Percentiles rank a stretch among this genome's conserved stretches.
Conservation (phyloP, 495 filamentous ascomycete genomes). For the Neurospora sp. region DNA sequence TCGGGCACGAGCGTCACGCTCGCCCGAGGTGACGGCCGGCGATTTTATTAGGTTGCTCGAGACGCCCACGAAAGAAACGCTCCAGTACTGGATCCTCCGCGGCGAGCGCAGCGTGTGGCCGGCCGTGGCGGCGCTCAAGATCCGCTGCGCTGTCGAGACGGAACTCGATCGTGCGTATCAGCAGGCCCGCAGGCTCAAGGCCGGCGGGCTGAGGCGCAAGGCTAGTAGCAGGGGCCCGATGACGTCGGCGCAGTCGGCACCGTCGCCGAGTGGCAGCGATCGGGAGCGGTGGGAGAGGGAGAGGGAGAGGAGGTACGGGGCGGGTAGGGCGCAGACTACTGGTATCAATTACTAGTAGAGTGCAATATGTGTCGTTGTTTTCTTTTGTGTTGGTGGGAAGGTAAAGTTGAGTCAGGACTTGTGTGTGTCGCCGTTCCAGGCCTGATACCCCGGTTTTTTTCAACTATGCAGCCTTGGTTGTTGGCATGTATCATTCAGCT, state of each 20-base stretch:
- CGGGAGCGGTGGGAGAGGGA: neutral
- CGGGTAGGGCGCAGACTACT: neutral
- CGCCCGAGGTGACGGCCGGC: conserved; percentile 59
- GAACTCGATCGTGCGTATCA: conserved; percentile 81
- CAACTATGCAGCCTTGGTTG: neutral
- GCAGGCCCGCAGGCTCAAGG: conserved; percentile 53
- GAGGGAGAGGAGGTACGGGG: neutral
- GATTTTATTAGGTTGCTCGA: conserved; percentile 74
- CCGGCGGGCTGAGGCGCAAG: conserved; percentile 29
- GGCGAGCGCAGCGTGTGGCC: conserved; percentile 91
- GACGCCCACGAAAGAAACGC: conserved; percentile 60
- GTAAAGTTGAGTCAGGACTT: neutral
- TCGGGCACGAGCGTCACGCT: conserved; percentile 71
- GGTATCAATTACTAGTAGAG: neutral
- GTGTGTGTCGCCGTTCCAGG: neutral
- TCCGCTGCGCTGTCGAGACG: conserved; percentile 78
- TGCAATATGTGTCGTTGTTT: neutral
- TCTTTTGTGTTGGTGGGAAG: neutral
- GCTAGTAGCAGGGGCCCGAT: conserved; percentile 19
- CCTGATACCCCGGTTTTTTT: neutral
- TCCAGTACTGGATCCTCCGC: conserved; percentile 77
- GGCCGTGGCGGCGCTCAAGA: conserved; percentile 69
- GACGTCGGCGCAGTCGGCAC: neutral
- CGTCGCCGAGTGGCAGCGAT: conserved; percentile 1
- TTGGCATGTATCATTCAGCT: neutral